Evolutionary conservation across 2,329 filamentous ascomycete species (phyloP), one percentile per base, ranked within the genome.

Genomic region (Penicillium sp.): DNA sequence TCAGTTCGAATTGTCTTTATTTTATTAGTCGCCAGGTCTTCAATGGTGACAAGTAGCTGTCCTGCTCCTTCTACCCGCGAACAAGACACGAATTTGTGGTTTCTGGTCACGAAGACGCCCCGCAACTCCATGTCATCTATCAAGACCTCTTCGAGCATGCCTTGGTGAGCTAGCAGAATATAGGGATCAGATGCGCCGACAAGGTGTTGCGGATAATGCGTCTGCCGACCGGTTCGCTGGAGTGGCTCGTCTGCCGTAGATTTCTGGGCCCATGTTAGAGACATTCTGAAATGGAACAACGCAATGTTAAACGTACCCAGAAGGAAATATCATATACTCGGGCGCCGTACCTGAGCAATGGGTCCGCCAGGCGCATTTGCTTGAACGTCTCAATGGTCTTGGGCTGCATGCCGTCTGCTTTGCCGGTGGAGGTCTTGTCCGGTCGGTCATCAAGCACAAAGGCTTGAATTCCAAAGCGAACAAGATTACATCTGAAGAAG

Each of bases 311-410:
- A 54, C 77, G 76, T 67, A 83, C 79, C 86, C 87, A 90, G 67
- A 89, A 89, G 41, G 84, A 80, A 54, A 90, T 90, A 64, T 90
- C 87, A 70, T 87, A 88, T 42, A 90, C 83, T 42, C 82, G 83
- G 45, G 86, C 86, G 28, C 85, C 87, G 61, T 85, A 81, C 57
- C 82, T 81, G 39, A 90, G 70, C 28, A 90, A 70, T 1, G 81
- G 76, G 57, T 89, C 86, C n/a, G 83, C 85, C n/a, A 90, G 73
- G 31, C 86, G 79, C 76, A 90, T 84, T 71, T 89, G 87, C 56
- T 83, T 81, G 62, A 90, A 81, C 0, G 87, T 90, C 74, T 90
- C 87, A 62, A 91, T 88, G 1, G 86, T 87, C 72, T 90, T 90
- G 42, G 87, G 87, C 64, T 90, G 87, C 47, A 90, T 75, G 38